A percentile compares a stretch with the other conserved stretches of the same genome.
Evolutionary conservation across 2,329 filamentous ascomycete genomes (phyloP).

Genomic region (Exophiala sp.): DNA sequence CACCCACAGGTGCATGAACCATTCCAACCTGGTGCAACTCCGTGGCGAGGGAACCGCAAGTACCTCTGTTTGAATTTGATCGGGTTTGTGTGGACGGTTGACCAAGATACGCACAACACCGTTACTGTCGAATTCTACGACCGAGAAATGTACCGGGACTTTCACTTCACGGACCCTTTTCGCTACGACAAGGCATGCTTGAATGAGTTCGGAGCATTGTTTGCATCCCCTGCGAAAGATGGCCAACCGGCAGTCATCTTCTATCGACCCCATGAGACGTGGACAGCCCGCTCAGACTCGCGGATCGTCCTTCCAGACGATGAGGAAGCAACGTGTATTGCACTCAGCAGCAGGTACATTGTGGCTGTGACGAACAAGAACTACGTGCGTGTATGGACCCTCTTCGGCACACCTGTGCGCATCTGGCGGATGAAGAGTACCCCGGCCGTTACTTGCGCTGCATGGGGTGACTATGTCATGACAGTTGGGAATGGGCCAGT

Average conservation of each 20-base stretch:
- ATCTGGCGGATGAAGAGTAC: slow-evolving; percentile 88
- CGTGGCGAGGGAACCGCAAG: slow-evolving; percentile 89
- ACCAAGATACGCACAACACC: slow-evolving; percentile 88
- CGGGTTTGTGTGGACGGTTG: slow-evolving; percentile 93
- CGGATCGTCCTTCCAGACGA: slow-evolving; percentile 77
- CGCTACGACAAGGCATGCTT: slow-evolving; percentile 94
- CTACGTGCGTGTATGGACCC: slow-evolving; percentile 86
- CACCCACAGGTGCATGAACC: slow-evolving; percentile 69
- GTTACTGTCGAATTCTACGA: slow-evolving; percentile 98
- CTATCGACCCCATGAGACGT: slow-evolving; percentile 93
- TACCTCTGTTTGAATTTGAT: slow-evolving; percentile 91
- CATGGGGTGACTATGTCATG: slow-evolving; percentile 93
- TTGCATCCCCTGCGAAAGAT: slow-evolving; percentile 40
- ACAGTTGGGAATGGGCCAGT: slow-evolving; percentile 90
- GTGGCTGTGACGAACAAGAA: slow-evolving; percentile 80
- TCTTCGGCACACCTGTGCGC: slow-evolving; percentile 83
- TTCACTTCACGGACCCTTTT: slow-evolving; percentile 95
- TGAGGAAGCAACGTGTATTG: slow-evolving; percentile 82
- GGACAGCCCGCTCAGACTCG: slow-evolving; percentile 89
- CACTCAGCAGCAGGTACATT: slow-evolving; percentile 83
- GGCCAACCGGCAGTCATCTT: slow-evolving; percentile 73
- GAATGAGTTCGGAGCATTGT: slow-evolving; percentile 43
- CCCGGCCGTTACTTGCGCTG: slow-evolving; percentile 85
- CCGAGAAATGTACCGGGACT: slow-evolving; percentile 82
- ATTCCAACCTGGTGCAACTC: slow-evolving; percentile 91